Conservation (phyloP, 108 stramenopile species). For the Skeletonema costatum region DNA sequence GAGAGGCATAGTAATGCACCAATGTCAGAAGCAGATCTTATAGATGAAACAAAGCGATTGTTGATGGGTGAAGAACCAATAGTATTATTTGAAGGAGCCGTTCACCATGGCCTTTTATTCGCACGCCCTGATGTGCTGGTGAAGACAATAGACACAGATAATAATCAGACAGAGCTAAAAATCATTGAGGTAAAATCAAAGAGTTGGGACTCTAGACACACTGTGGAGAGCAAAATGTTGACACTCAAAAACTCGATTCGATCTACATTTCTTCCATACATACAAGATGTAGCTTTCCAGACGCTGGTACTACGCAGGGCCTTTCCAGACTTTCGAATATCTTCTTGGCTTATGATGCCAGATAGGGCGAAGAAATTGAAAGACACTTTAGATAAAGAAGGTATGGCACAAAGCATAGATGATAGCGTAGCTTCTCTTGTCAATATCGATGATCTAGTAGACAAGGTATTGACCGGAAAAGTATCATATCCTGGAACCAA, state of each 20-base stretch:
- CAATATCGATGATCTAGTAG: conserved; percentile 53
- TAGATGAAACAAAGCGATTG: not conserved
- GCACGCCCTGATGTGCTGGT: conserved; percentile 55
- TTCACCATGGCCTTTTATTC: conserved; percentile 31
- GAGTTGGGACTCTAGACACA: conserved; percentile 42
- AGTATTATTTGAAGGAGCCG: conserved; percentile 51
- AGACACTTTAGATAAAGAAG: conserved; percentile 10
- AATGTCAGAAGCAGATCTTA: not conserved
- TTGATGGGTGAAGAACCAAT: not conserved
- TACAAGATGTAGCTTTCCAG: conserved; percentile 62
- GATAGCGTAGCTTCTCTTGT: conserved; percentile 38
- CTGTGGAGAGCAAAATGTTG: conserved; percentile 33
- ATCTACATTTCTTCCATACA: conserved; percentile 42
- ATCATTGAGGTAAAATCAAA: conserved; percentile 61
- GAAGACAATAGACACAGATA: conserved; percentile 16
- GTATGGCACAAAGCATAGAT: conserved; percentile 30
- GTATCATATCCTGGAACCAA: conserved; percentile 49
- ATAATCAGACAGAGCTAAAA: conserved; percentile 23
- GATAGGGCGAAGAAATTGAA: conserved; percentile 39
- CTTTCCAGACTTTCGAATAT: conserved; percentile 40
- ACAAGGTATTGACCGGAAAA: conserved; percentile 22
- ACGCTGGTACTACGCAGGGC: conserved; percentile 36
- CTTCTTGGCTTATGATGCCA: conserved; percentile 58
- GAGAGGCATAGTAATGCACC: not conserved
- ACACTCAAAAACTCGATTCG: conserved; percentile 35